Evolutionary conservation across 179 eudicot genomes (phyloP).

Genomic region (Drosera spatulata): DNA sequence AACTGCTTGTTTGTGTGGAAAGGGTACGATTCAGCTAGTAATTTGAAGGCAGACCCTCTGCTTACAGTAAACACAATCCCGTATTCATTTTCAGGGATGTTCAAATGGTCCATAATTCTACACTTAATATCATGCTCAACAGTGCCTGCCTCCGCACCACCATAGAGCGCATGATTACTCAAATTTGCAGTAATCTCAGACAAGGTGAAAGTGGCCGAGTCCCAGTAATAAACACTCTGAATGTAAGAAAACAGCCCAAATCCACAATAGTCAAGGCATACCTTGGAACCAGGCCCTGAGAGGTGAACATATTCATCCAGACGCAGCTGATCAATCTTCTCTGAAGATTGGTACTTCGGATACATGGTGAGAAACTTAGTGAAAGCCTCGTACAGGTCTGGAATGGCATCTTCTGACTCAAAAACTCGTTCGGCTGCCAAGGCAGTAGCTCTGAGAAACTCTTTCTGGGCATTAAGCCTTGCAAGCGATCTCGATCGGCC

Average conservation of each 20-base stretch:
- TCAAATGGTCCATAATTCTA: constrained; percentile 81
- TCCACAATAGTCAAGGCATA: constrained; percentile 69
- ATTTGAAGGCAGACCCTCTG: constrained; percentile 89
- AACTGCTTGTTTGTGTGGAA: constrained; percentile 82
- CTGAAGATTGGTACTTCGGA: constrained; percentile 76
- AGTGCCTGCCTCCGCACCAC: constrained; percentile 88
- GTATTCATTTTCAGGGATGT: constrained; percentile 93
- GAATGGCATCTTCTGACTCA: constrained; percentile 57
- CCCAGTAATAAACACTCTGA: constrained; percentile 81
- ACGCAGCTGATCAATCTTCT: constrained; percentile 83
- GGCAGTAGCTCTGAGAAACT: constrained; percentile 88
- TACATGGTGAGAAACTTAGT: constrained; percentile 84
- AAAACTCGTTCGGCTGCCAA: constrained; percentile 75
- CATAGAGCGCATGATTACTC: constrained; percentile 92
- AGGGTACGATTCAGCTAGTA: constrained; percentile 92
- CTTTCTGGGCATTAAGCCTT: constrained; percentile 64
- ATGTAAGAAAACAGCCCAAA: constrained; percentile 90
- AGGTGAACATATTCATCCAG: constrained; percentile 70
- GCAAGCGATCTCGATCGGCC: constrained; percentile 87
- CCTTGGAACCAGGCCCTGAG: constrained; percentile 56
- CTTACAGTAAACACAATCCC: constrained; percentile 95
- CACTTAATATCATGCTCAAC: constrained; percentile 80
- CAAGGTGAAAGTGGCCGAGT: constrained; percentile 77
- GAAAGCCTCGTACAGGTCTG: constrained; percentile 56
- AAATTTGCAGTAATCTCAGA: constrained; percentile 93